Evolutionary conservation across 257 asterid species (phyloP), one percentile per base, ranked within the genome.

Genomic region (Fraxinus anomala): DNA sequence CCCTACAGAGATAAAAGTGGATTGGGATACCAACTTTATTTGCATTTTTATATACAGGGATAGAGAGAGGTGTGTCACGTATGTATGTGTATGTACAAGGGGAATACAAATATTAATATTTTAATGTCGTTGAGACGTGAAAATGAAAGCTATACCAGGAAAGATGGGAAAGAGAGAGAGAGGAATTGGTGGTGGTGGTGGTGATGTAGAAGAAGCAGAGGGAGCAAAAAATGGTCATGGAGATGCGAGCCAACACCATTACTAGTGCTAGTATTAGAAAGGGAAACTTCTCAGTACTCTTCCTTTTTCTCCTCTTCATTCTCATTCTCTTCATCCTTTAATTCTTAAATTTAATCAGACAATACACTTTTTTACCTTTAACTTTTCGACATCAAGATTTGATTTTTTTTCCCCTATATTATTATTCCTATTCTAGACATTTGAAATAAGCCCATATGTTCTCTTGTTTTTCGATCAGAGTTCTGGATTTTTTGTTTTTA

Each of bases 271-370:
- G 56, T 68, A 68, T 81, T 81, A 79, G 80, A 83, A 84, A 87
- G 81, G 93, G 88, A 85, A 85, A 81, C 82, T 89, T 85, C 89
- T 87, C 91, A 73, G 78, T 82, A 51, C 93, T 90, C 86, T 86
- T 88, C 83, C 91, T 87, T 86, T 94, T 92, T 75, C 91, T 94
- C 31, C 94, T 92, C 81, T 90, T 88, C 92, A 91, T 94, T 81
- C 92, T 92, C 77, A 78, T 82, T 68, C 96, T 95, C 90, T 91
- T 92, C 88, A 76, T 91, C 86, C 88, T 88, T 47, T 92, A 85
- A 84, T 70, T 72, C 63, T 33, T 24, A 49, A 72, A 26, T 14
- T 26, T 34, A 70, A 72, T 56, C 68, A 40, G 24, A 30, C 8
- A 44, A 44, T 51, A 44, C 17, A 33, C 51, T 17, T 30, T 26